These are phyloP conservation scores for Pseudodiploospora longispora DNA, from an alignment of 2,329 filamentous ascomycete species.

Conservation along the genomic window DNA sequence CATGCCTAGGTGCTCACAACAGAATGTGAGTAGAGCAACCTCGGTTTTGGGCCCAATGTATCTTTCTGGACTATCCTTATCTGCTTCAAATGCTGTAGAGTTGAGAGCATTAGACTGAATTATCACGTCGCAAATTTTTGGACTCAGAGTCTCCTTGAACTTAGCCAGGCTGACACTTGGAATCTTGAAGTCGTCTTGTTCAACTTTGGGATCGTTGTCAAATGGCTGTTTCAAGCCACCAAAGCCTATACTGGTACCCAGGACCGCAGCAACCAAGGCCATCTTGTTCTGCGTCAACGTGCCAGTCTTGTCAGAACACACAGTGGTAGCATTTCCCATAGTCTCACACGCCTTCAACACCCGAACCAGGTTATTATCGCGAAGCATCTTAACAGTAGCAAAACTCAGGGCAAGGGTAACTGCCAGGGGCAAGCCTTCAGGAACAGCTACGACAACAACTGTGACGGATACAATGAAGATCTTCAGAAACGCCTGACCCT, in stretches of 20 bases:
- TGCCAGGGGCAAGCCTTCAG: slow-evolving; percentile 57
- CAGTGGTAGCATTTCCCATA: slow-evolving; percentile 65
- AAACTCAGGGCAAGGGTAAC: slow-evolving; percentile 62
- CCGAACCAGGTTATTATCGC: slow-evolving; percentile 62
- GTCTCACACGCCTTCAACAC: slow-evolving; percentile 62
- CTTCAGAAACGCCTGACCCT: slow-evolving; percentile 50
- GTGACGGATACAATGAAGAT: slow-evolving; percentile 60
- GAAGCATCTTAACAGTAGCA: slow-evolving; percentile 60
- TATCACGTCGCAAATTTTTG: slow-evolving; percentile 24
- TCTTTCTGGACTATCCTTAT: slow-evolving; percentile 29
- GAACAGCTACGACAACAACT: slow-evolving; percentile 59
- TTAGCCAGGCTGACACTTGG: background rate
- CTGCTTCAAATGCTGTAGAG: slow-evolving; percentile 46
- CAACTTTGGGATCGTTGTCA: slow-evolving; percentile 2
- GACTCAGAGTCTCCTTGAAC: slow-evolving; percentile 9
- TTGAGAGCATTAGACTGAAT: slow-evolving; percentile 43
- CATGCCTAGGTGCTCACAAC: slow-evolving; percentile 40
- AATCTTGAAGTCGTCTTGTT: too few species aligned
- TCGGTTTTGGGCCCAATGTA: slow-evolving; percentile 50
- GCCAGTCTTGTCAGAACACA: slow-evolving; percentile 59
- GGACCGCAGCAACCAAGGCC: slow-evolving; percentile 16
- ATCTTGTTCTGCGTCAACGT: slow-evolving; percentile 24
- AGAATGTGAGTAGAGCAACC: slow-evolving; percentile 42
- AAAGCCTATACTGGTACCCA: slow-evolving; percentile 6
- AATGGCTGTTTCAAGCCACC: background rate